These are phyloP conservation scores for Zelonia costaricensis DNA, from an alignment of 208 protist genomes.

Conservation along the genomic window DNA sequence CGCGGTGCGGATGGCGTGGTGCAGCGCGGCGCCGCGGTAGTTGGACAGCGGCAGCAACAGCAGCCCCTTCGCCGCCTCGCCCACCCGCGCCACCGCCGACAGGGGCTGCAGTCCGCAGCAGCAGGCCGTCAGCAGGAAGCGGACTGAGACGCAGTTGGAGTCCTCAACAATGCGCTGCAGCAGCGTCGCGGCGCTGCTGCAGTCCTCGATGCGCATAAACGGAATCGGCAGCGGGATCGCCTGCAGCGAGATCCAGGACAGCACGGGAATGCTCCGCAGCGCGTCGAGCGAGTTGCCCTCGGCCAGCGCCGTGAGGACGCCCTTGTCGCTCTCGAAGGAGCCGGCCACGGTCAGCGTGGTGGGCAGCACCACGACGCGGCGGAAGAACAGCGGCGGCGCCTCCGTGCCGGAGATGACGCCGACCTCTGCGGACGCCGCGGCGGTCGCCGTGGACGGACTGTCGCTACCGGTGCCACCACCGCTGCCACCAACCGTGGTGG, in stretches of 20 bases:
- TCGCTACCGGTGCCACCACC: not conserved
- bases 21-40: constrained; percentile 29
- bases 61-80: constrained; percentile 39
- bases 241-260: constrained; percentile 39
- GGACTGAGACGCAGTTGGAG: constrained; percentile 33
- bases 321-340: constrained; percentile 50
- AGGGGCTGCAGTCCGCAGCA: constrained; percentile 65
- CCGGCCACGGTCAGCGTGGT: constrained; percentile 53
- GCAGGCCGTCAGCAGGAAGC: constrained; percentile 40
- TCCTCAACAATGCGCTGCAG: constrained; percentile 36
- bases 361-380: constrained; percentile 49
- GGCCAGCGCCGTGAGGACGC: constrained; percentile 20
- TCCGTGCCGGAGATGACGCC: constrained; percentile 26
- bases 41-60: constrained; percentile 51
- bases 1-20: constrained; percentile 35
- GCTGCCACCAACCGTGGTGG: not conserved
- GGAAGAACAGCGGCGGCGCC: constrained; percentile 57
- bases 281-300: constrained; percentile 27
- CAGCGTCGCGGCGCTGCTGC: constrained; percentile 21
- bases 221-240: constrained; percentile 37
- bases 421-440: not conserved
- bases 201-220: constrained; percentile 30
- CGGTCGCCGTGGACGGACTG: not conserved
- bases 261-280: constrained; percentile 35
- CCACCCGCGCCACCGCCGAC: constrained; percentile 44